Evolutionary conservation across 139 green algal species (phyloP), one percentile per base, ranked within the genome.

Genomic region (Microglena sp.): DNA sequence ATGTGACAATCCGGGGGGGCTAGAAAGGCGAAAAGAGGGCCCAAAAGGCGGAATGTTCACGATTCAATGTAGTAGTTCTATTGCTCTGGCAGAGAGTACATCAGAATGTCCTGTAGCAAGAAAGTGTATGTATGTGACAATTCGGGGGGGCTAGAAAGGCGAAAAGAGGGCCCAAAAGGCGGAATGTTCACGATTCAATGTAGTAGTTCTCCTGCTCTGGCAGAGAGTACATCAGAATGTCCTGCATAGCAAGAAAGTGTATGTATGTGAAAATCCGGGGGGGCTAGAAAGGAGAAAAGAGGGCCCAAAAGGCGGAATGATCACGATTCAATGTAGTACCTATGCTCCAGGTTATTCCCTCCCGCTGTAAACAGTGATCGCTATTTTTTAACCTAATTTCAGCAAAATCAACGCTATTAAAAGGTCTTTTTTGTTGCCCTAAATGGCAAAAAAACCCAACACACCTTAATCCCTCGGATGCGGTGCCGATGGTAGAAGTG

Each of bases 401-500:
- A 40, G 55, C 55, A 62, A 40, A 11, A 40, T 62, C 15, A 22
- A 53, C 26, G 55, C n/a, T 5, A 62, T n/a, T 40, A 7, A 44
- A 30, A 29, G 55, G 26, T 35, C 18, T 8, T 35, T 22, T 62
- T 6, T 44, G 22, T 6, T 62, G 55, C 26, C 55, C 27, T 5
- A 5, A 44, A n/a, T 5, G 18, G 24, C 5, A 6, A 62, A 62
- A 67, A 32, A 56, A 35, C 15, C 32, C 44, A 15, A 2, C 73
- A 2, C 58, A 90, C 84, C 80, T 84, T 81, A 46, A 92, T 75
- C n/a, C 87, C 89, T 0, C 84, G 71, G 27, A 95, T 78, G 33
- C 73, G 67, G 32, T 85, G 77, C 22, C 92, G 73, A 68, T 90
- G 67, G 77, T 97, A 99, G 61, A 98, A 99, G 73, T 97, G 92